These are phyloP conservation scores for Phylloporus sp. DNA, from an alignment of 768 basidiomycete species.

Conservation along the genomic window DNA sequence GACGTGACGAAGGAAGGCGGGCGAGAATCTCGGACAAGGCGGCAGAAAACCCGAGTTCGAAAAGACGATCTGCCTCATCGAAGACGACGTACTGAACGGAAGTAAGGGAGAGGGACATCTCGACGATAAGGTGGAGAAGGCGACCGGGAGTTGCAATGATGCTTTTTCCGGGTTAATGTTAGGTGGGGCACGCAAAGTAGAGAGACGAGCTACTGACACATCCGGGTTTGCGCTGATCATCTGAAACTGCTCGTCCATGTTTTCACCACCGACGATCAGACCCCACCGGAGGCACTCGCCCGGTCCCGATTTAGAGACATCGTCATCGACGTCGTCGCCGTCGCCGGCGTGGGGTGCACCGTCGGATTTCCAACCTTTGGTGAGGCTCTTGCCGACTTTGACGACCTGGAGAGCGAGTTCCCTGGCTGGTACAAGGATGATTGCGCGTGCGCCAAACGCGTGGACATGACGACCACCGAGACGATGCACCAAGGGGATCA, in stretches of 20 bases:
- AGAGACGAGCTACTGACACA: slow-evolving; percentile 55
- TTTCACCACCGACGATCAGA: slow-evolving; percentile 92
- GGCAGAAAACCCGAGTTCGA: slow-evolving; percentile 96
- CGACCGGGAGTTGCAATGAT: slow-evolving; percentile 98
- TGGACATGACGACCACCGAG: slow-evolving; percentile 77
- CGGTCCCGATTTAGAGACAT: slow-evolving; percentile 42
- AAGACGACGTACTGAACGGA: slow-evolving; percentile 89
- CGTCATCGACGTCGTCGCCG: slow-evolving; percentile 43
- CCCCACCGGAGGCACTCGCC: slow-evolving; percentile 79
- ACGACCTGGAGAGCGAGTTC: slow-evolving; percentile 93
- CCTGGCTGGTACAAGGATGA: slow-evolving; percentile 88
- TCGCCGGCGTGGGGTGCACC: slow-evolving; percentile 73
- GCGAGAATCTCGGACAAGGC: slow-evolving; percentile 88
- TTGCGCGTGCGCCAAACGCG: slow-evolving; percentile 76
- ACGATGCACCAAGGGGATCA: slow-evolving; percentile 86
- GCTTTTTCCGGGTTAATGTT: slow-evolving; percentile 37
- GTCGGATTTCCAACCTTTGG: slow-evolving; percentile 67
- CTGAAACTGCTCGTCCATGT: slow-evolving; percentile 93
- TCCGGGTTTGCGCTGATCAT: slow-evolving; percentile 94
- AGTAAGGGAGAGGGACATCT: slow-evolving; percentile 91
- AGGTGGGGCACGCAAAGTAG: slow-evolving; percentile 5
- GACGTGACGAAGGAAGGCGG: slow-evolving; percentile 80
- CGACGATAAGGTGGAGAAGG: slow-evolving; percentile 90
- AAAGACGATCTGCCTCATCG: slow-evolving; percentile 97
- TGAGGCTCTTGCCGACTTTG: slow-evolving; percentile 93